Percentiles rank a stretch among this genome's conserved stretches.
Evolutionary conservation across 257 asterid species (phyloP).

Genomic region (Fraxinus pennsylvanica): DNA sequence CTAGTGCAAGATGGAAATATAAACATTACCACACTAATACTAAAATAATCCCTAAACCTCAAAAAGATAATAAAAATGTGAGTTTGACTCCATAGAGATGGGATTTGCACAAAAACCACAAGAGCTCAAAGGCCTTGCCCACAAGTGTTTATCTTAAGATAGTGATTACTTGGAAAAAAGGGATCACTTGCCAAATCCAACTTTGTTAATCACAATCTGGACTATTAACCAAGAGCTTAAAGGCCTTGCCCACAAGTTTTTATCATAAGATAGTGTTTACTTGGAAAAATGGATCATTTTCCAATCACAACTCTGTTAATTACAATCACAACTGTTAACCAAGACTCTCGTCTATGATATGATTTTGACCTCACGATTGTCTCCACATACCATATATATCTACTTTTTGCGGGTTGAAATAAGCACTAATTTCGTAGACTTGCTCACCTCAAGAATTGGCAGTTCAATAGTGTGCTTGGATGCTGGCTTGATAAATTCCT

Average conservation of each 20-base stretch:
- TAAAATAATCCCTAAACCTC: neutral
- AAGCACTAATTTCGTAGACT: neutral
- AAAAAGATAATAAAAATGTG: neutral
- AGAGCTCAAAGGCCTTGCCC: too few species aligned
- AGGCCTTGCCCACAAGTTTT: neutral
- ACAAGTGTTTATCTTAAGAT: too few species aligned
- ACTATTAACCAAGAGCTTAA: neutral
- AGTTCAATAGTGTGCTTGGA: slow-evolving; percentile 43
- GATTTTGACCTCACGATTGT: too few species aligned
- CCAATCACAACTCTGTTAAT: neutral
- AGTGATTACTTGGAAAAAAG: neutral
- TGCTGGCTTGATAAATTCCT: slow-evolving; percentile 50
- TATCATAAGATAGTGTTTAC: neutral
- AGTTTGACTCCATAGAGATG: neutral
- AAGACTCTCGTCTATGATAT: neutral
- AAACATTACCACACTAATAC: neutral
- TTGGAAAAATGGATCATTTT: neutral
- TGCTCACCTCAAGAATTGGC: slow-evolving; percentile 46
- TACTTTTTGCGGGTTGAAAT: neutral
- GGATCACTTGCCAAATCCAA: neutral
- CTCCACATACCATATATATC: neutral
- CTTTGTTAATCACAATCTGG: neutral
- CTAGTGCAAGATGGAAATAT: neutral
- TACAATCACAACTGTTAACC: neutral
- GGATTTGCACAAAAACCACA: neutral